A percentile compares a stretch with the other conserved stretches of the same genome.
These are phyloP conservation scores for Ascochyta viciae-villosae DNA, from an alignment of 2,329 filamentous ascomycete species.

Conservation along the genomic window DNA sequence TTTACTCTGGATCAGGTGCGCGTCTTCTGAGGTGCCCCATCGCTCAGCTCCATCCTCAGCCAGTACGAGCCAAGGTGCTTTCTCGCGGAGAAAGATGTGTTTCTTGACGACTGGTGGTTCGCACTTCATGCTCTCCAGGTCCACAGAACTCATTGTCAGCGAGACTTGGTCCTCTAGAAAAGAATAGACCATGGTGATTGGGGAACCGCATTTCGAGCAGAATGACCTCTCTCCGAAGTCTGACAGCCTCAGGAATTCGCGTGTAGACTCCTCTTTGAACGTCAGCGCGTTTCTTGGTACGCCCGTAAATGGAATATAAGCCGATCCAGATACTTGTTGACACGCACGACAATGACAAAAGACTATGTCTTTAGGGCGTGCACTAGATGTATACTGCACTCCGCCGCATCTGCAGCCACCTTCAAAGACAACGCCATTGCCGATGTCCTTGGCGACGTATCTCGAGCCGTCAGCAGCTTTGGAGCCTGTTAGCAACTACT, in stretches of 20 bases:
- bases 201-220: constrained; percentile 57
- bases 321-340: constrained; percentile 56
- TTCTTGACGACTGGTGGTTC: constrained; percentile 36
- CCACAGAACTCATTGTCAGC: constrained; percentile 53
- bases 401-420: constrained; percentile 56
- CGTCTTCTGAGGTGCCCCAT: constrained; percentile 28
- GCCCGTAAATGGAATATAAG: constrained; percentile 53
- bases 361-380: constrained; percentile 45
- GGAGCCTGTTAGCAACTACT: constrained; percentile 10
- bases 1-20: constrained; percentile 23
- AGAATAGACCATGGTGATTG: constrained; percentile 54
- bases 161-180: constrained; percentile 39
- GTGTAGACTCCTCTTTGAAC: constrained; percentile 40
- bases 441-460: constrained; percentile 17
- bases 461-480: constrained; percentile 37
- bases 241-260: constrained; percentile 47
- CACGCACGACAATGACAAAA: constrained; percentile 60
- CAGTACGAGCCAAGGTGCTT: constrained; percentile 40
- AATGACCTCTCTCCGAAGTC: constrained; percentile 53
- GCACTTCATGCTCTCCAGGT: constrained; percentile 49
- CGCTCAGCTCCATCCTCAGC: constrained; percentile 40
- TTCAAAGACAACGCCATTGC: constrained; percentile 36
- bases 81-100: constrained; percentile 57
- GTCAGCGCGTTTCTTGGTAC: constrained; percentile 47
- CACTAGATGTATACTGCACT: constrained; percentile 52